A percentile compares a stretch with the other conserved stretches of the same genome.
These are phyloP conservation scores for Sporothrix globosa DNA, from an alignment of 2,329 filamentous ascomycete species.

Conservation along the genomic window DNA sequence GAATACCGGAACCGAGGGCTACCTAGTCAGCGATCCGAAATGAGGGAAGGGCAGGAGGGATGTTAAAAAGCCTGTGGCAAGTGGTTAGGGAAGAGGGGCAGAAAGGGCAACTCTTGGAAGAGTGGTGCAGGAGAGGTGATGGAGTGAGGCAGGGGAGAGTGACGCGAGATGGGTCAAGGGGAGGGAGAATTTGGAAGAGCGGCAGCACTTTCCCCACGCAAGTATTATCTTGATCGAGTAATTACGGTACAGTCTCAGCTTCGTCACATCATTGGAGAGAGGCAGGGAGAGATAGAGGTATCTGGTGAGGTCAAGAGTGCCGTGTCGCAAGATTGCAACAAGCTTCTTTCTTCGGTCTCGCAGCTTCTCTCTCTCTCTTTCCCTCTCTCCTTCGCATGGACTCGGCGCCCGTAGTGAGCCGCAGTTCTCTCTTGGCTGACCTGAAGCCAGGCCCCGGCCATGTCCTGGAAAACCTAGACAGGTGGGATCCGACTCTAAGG, in stretches of 20 bases:
- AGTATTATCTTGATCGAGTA: constrained; percentile 99
- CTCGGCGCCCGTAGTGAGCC: constrained; percentile 87
- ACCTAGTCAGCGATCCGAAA: constrained; percentile 49
- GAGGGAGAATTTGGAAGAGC: constrained; percentile 53
- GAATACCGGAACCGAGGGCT: constrained; percentile 82
- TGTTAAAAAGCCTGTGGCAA: constrained; percentile 24
- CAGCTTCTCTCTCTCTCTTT: not conserved
- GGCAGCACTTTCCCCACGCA: constrained; percentile 98
- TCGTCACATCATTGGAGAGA: constrained; percentile 52
- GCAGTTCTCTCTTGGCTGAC: constrained; percentile 45
- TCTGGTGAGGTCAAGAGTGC: not conserved
- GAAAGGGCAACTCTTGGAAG: constrained; percentile 31
- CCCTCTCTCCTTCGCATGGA: constrained; percentile 48
- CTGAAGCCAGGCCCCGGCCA: not conserved
- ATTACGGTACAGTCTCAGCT: constrained; percentile 95
- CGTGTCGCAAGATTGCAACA: not conserved
- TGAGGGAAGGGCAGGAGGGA: constrained; percentile 32
- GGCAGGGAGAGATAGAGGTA: not conserved
- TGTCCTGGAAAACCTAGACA: not conserved
- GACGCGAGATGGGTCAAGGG: constrained; percentile 9
- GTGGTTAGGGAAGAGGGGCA: constrained; percentile 21
- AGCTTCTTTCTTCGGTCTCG: constrained; percentile 14
- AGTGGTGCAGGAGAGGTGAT: constrained; percentile 39
- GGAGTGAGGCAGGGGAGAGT: constrained; percentile 33
- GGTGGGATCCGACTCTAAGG: not conserved